phyloP scores from a whole-genome alignment of 164 flowering plant species.

The Buxus sempervirens region DNA sequence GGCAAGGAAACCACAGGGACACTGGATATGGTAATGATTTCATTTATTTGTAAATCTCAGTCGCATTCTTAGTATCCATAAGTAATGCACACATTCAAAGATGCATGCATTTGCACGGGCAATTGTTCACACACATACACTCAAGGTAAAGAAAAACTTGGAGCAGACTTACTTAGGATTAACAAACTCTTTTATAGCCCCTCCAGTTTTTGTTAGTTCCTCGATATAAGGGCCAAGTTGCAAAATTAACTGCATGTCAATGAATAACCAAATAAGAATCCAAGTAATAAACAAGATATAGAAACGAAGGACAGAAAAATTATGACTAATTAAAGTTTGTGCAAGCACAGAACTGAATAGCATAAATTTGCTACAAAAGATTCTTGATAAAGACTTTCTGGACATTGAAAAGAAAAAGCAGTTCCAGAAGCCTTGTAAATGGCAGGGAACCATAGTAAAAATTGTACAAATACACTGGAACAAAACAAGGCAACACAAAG shows the following conservation, averaged over 20 bases:
- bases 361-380: no score
- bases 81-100: no score
- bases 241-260: slow-evolving; percentile 69
- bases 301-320: background rate
- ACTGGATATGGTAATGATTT: no score
- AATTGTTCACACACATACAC: no score
- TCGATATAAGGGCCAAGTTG: slow-evolving; percentile 79
- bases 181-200: slow-evolving; percentile 92
- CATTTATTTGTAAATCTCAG: no score
- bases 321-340: background rate
- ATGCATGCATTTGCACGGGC: no score
- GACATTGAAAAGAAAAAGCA: no score
- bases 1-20: no score
- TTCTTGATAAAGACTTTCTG: no score
- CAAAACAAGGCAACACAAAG: background rate
- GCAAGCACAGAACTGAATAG: background rate
- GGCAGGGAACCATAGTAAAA: no score
- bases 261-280: background rate
- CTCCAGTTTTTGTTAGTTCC: slow-evolving; percentile 80
- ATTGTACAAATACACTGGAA: background rate
- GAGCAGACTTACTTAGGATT: slow-evolving; percentile 77
- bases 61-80: no score
- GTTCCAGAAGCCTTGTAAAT: no score
- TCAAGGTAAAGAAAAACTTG: slow-evolving; percentile 5
- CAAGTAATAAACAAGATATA: slow-evolving; percentile 1